These are phyloP conservation scores for Ganoderma meredithae DNA, from an alignment of 1,284 basidiomycete species.

Conservation along the genomic window DNA sequence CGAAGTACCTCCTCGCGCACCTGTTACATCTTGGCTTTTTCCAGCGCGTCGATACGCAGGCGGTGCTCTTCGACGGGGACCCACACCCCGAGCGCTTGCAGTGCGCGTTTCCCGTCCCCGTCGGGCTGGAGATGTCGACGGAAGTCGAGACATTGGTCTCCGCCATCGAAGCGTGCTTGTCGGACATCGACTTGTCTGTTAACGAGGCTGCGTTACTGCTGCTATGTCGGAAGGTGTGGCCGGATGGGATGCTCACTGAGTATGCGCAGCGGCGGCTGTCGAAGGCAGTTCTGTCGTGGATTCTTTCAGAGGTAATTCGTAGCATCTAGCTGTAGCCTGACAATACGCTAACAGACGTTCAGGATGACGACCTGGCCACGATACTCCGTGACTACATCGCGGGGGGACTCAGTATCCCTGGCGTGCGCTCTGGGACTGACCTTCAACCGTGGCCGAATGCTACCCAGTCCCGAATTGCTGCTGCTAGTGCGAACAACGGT, in stretches of 20 bases:
- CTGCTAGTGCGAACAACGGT: slow-evolving; percentile 62
- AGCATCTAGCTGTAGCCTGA: background rate
- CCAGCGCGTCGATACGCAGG: slow-evolving; percentile 50
- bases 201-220: slow-evolving; percentile 79
- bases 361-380: slow-evolving; percentile 69
- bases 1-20: slow-evolving; percentile 62
- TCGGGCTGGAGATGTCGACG: slow-evolving; percentile 73
- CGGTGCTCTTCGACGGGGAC: slow-evolving; percentile 46
- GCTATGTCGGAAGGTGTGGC: slow-evolving; percentile 72
- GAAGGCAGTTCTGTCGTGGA: slow-evolving; percentile 64
- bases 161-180: slow-evolving; percentile 74
- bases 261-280: slow-evolving; percentile 66
- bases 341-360: background rate
- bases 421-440: slow-evolving; percentile 59
- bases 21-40: slow-evolving; percentile 70
- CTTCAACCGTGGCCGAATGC: slow-evolving; percentile 57
- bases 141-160: slow-evolving; percentile 77
- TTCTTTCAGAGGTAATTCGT: slow-evolving; percentile 65
- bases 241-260: slow-evolving; percentile 72
- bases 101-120: slow-evolving; percentile 71
- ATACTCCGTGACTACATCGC: slow-evolving; percentile 72
- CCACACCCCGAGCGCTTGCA: slow-evolving; percentile 41
- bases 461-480: slow-evolving; percentile 46
- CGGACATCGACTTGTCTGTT: slow-evolving; percentile 72
- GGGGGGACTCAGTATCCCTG: slow-evolving; percentile 62